phyloP scores from a whole-genome alignment of 1,284 basidiomycete species.

The Microbotryum scabiosae region DNA sequence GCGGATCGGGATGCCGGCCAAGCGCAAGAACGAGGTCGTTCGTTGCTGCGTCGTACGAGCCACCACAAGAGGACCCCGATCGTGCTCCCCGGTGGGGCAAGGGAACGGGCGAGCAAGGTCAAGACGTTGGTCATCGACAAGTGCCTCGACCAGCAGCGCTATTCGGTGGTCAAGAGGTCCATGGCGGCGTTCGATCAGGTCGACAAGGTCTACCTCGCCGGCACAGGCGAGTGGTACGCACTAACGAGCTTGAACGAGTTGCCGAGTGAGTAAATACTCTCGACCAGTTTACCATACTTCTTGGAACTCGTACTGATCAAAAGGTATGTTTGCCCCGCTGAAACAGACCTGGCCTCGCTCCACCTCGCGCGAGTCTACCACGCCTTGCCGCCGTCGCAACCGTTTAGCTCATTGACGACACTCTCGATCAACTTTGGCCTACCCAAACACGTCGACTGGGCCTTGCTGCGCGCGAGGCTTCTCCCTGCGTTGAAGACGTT shows the following conservation, averaged over 20 bases:
- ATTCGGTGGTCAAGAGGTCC: not conserved
- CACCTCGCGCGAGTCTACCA: no score
- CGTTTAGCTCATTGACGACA: no score
- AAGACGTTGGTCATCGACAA: conserved; percentile 1
- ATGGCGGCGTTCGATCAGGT: not conserved
- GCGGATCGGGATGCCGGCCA: not conserved
- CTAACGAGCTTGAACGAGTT: not conserved
- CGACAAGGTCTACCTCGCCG: not conserved
- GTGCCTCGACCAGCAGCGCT: not conserved
- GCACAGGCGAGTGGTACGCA: not conserved
- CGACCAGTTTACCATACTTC: no score
- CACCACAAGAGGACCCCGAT: not conserved
- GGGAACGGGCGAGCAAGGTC: not conserved
- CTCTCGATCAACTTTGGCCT: no score
- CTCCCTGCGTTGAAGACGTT: no score
- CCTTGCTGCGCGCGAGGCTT: no score
- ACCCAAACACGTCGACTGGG: no score
- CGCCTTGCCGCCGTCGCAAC: no score
- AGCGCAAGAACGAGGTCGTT: not conserved
- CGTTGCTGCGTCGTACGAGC: not conserved
- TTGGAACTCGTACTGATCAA: no score
- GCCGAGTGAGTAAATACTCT: not conserved
- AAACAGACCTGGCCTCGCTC: no score
- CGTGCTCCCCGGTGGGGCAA: not conserved
- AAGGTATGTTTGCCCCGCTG: no score